Conservation (phyloP, 2,329 filamentous ascomycete species). For the Xylariaceae sp. region DNA sequence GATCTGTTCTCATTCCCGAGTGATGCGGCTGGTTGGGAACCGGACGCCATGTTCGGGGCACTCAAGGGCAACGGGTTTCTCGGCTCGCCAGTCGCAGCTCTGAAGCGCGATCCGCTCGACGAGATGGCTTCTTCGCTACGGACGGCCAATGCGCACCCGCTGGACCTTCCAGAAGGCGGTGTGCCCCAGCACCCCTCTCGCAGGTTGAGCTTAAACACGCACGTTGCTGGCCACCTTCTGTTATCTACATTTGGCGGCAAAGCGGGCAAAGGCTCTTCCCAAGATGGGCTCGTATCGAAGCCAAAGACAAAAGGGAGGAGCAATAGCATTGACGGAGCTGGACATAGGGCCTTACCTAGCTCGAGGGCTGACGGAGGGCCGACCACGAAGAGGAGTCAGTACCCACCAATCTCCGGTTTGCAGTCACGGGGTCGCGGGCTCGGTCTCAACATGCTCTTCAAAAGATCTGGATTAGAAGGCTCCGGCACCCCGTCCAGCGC, state of each 20-base stretch:
- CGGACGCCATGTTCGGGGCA: conserved; percentile 42
- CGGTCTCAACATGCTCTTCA: conserved; percentile 47
- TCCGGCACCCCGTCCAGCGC: conserved; percentile 17
- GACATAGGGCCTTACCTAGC: conserved; percentile 6
- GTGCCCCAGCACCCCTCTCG: conserved; percentile 44
- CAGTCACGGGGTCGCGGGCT: conserved; percentile 35
- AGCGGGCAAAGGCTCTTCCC: conserved; percentile 20
- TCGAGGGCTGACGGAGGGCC: conserved; percentile 11
- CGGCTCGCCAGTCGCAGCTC: conserved; percentile 27
- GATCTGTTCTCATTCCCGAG: conserved; percentile 51
- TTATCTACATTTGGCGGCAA: conserved; percentile 16
- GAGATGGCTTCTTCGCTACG: conserved; percentile 41
- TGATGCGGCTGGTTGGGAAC: conserved; percentile 40
- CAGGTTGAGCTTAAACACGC: conserved; percentile 48
- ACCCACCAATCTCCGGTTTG: conserved; percentile 46
- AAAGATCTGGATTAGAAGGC: conserved; percentile 42
- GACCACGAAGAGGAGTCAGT: conserved; percentile 33
- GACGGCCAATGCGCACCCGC: conserved; percentile 33
- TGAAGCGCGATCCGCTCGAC: conserved; percentile 40
- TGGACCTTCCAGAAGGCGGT: conserved; percentile 26
- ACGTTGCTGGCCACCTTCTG: conserved; percentile 32
- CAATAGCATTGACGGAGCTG: conserved; percentile 27
- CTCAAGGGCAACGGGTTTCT: conserved; percentile 32
- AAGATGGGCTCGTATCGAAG: conserved; percentile 13
- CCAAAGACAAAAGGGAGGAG: conserved; percentile 22